Percentiles rank a stretch among this genome's conserved stretches.
Conservation (phyloP, 257 asterid genomes). For the Catharanthus roseus region DNA sequence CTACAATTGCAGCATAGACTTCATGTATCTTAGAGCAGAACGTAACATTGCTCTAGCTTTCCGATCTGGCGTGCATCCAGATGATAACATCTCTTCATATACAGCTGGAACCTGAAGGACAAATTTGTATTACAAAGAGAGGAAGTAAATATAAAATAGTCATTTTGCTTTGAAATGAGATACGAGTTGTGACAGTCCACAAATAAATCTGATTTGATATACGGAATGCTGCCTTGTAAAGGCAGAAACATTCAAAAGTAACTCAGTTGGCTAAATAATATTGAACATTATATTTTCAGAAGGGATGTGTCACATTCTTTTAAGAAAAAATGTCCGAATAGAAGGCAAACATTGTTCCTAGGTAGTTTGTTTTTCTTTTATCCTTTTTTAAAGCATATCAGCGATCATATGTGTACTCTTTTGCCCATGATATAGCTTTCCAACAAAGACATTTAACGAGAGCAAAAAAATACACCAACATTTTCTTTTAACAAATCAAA, state of each 20-base stretch:
- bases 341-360: neutral
- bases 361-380: neutral
- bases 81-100: slow-evolving; percentile 84
- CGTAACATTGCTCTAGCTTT: slow-evolving; percentile 94
- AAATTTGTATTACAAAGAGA: neutral
- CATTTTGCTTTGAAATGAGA: neutral
- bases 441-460: neutral
- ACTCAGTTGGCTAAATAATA: neutral
- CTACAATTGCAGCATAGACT: slow-evolving; percentile 51
- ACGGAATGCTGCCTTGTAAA: neutral
- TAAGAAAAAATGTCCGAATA: neutral
- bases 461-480: neutral
- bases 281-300: neutral
- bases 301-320: neutral
- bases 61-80: slow-evolving; percentile 83
- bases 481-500: neutral
- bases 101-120: slow-evolving; percentile 79
- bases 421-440: neutral
- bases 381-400: neutral
- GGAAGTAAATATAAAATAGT: neutral
- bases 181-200: neutral
- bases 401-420: neutral
- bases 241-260: neutral
- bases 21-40: slow-evolving; percentile 85
- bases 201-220: neutral